Evolutionary conservation across 306 rosid species (phyloP).

Genomic region (Crotalaria pallida): DNA sequence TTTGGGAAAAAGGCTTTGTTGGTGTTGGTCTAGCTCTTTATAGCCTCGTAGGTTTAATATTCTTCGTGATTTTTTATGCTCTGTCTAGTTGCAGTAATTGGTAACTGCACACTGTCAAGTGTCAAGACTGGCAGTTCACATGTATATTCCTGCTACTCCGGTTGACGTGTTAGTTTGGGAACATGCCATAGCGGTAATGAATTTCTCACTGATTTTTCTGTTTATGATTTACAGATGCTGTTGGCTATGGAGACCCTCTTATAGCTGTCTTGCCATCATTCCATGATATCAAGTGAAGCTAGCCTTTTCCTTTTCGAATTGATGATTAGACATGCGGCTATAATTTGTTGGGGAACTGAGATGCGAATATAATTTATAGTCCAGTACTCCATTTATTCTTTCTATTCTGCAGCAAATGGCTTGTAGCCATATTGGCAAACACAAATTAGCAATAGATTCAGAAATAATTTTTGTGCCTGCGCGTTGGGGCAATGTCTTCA

Average conservation of each 20-base stretch:
- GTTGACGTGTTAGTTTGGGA: background rate
- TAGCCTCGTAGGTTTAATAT: background rate
- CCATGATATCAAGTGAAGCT: conserved; percentile 56
- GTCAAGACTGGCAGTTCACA: background rate
- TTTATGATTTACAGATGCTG: conserved; percentile 62
- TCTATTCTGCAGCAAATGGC: background rate
- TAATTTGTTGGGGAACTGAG: conserved; percentile 16
- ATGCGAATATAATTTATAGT: conserved; percentile 18
- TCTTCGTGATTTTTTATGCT: background rate
- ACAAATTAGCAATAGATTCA: background rate
- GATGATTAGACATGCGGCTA: background rate
- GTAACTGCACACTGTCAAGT: background rate
- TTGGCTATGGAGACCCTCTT: conserved; percentile 86
- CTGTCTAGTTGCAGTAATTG: background rate
- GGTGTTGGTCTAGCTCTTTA: background rate
- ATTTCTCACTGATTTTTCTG: background rate
- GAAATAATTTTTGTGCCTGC: conserved; percentile 18
- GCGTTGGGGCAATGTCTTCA: background rate
- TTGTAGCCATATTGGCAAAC: background rate
- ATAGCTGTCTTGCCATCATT: conserved; percentile 74
- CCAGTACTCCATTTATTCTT: conserved; percentile 13
- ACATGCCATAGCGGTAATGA: background rate
- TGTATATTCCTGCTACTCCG: background rate
- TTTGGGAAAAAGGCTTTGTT: too few species aligned
- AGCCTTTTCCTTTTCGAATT: conserved; percentile 8